phyloP scores from a whole-genome alignment of 371 early-diverging fungal genomes.

The Apophysomyces sp. region DNA sequence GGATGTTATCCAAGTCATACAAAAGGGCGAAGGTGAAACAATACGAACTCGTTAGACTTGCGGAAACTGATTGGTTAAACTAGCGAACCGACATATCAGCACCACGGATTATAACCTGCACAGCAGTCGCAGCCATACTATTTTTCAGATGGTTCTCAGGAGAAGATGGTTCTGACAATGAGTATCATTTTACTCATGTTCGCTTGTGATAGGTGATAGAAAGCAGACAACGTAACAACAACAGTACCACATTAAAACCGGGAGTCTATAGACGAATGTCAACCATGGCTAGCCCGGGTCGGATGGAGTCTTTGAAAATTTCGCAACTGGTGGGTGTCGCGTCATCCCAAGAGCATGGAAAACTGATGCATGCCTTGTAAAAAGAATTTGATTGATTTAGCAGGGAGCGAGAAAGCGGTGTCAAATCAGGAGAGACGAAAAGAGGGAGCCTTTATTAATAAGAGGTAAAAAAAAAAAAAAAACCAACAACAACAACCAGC shows the following conservation, averaged over 20 bases:
- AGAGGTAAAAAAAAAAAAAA: conserved; percentile 39
- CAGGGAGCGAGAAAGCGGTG: conserved; percentile 95
- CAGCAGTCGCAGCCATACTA: conserved; percentile 93
- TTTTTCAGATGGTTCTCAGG: conserved; percentile 81
- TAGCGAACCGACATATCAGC: conserved; percentile 79
- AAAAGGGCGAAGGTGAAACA: conserved; percentile 75
- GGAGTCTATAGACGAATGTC: conserved; percentile 23
- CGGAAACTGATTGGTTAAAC: not conserved
- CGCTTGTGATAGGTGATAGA: conserved; percentile 28
- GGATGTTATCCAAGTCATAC: conserved; percentile 80
- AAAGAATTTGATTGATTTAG: conserved; percentile 93
- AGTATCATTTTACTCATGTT: not conserved
- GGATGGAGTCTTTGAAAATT: not conserved
- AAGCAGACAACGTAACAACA: conserved; percentile 28
- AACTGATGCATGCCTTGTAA: conserved; percentile 5
- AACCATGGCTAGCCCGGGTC: conserved; percentile 72
- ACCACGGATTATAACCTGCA: conserved; percentile 90
- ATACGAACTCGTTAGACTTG: no score
- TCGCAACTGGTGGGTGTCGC: conserved; percentile 3
- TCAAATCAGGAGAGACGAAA: conserved; percentile 76
- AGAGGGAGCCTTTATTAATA: conserved; percentile 95
- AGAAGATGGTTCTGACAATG: not conserved
- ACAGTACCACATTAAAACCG: conserved; percentile 8
- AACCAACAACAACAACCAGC: not conserved
- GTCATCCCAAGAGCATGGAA: not conserved